Evolutionary conservation across 108 stramenopile species (phyloP).

Genomic region (Conticribra weissflogii): DNA sequence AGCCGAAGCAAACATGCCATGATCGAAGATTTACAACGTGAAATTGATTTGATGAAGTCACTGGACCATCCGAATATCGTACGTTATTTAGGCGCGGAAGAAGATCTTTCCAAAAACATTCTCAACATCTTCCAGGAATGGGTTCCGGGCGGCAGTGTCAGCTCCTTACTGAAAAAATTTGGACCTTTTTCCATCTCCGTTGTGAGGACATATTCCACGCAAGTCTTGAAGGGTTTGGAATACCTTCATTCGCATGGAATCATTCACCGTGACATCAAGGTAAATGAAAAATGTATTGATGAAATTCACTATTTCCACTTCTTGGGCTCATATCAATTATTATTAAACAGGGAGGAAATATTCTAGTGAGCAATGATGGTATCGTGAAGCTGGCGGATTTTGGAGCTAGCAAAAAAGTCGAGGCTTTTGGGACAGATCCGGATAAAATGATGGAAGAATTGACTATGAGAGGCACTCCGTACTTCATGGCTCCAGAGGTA

Average conservation of each 20-base stretch:
- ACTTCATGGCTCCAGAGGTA: conserved; percentile 86
- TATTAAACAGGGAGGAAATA: conserved; percentile 81
- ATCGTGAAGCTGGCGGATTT: conserved; percentile 94
- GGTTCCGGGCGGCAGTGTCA: conserved; percentile 93
- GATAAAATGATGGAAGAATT: conserved; percentile 74
- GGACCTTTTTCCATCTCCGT: conserved; percentile 85
- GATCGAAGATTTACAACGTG: conserved; percentile 66
- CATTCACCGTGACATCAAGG: conserved; percentile 95
- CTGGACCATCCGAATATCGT: conserved; percentile 94
- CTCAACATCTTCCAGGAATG: conserved; percentile 98
- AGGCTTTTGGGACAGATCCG: conserved; percentile 52
- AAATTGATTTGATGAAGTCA: conserved; percentile 91
- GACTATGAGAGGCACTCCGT: conserved; percentile 90
- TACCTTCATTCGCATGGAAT: conserved; percentile 91
- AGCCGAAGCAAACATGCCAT: conserved; percentile 46
- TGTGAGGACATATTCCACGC: conserved; percentile 77
- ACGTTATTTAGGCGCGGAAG: conserved; percentile 90
- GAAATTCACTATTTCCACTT: background rate
- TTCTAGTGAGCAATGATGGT: conserved; percentile 92
- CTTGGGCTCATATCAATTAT: background rate
- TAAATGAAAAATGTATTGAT: conserved; percentile 1
- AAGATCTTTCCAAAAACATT: conserved; percentile 60
- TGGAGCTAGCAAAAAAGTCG: conserved; percentile 81
- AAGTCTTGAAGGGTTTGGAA: conserved; percentile 88
- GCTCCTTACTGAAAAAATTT: conserved; percentile 79